phyloP scores from a whole-genome alignment of 768 basidiomycete species.

The Rhizopogon sp. region DNA sequence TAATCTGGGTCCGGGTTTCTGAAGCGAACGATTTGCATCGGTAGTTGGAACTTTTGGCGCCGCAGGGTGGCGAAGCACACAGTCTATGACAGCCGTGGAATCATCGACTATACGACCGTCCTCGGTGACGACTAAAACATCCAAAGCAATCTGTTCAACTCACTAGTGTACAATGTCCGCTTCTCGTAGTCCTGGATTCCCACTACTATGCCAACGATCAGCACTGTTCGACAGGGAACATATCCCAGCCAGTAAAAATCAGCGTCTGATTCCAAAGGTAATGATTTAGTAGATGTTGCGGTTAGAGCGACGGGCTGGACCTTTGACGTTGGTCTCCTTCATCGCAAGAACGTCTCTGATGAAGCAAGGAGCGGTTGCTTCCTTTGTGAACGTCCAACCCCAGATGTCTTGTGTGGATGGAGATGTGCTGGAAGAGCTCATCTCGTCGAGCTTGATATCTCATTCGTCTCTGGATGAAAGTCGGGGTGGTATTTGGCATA shows the following conservation, averaged over 20 bases:
- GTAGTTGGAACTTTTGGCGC: conserved; percentile 10
- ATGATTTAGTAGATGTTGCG: not conserved
- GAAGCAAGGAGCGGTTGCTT: conserved; percentile 52
- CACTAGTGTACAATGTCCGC: conserved; percentile 56
- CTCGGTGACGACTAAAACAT: conserved; percentile 2
- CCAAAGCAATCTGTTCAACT: conserved; percentile 7
- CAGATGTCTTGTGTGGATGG: conserved; percentile 20
- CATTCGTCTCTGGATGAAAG: too few species aligned
- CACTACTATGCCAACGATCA: conserved; percentile 59
- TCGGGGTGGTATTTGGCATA: too few species aligned
- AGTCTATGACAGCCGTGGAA: conserved; percentile 70
- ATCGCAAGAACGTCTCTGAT: conserved; percentile 47
- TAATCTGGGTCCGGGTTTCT: not conserved
- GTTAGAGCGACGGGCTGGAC: conserved; percentile 10
- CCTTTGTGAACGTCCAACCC: conserved; percentile 54
- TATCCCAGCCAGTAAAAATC: conserved; percentile 73
- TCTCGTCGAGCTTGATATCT: not conserved
- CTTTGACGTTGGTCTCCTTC: conserved; percentile 32
- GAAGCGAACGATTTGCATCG: conserved; percentile 5
- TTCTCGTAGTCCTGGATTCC: conserved; percentile 57
- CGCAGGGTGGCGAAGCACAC: conserved; percentile 38
- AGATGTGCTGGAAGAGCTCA: not conserved
- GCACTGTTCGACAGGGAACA: conserved; percentile 63
- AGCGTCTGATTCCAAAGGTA: conserved; percentile 26
- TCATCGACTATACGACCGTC: conserved; percentile 56